A percentile compares a stretch with the other conserved stretches of the same genome.
Conservation (phyloP, 148 eudicot species). For the Persicaria tinctoria region DNA sequence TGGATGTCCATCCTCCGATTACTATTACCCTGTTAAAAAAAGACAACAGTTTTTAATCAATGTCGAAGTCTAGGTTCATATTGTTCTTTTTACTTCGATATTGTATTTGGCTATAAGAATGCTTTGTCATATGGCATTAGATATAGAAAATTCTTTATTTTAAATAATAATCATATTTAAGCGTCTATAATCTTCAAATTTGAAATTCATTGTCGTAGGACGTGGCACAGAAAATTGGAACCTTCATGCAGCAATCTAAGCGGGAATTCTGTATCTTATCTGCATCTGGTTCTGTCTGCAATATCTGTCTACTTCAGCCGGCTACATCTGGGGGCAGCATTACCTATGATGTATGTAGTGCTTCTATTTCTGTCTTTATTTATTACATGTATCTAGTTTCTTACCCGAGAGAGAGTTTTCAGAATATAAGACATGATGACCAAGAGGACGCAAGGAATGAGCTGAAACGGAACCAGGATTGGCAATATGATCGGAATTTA, state of each 20-base stretch:
- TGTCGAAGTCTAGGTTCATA: background rate
- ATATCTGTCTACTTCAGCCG: constrained; percentile 68
- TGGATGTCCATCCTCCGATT: background rate
- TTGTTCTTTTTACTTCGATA: background rate
- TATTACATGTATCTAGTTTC: background rate
- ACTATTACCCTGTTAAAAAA: background rate
- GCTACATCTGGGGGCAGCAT: constrained; percentile 69
- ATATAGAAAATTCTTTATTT: background rate
- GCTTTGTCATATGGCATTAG: background rate
- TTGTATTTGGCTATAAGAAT: background rate
- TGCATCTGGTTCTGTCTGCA: constrained; percentile 72
- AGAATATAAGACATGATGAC: background rate
- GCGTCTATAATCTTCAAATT: background rate
- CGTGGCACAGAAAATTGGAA: constrained; percentile 62
- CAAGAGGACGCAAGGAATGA: background rate
- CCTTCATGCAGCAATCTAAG: constrained; percentile 67
- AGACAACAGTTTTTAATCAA: background rate
- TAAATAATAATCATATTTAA: background rate
- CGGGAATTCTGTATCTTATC: constrained; percentile 72
- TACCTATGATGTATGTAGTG: constrained; percentile 56
- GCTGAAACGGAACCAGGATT: background rate
- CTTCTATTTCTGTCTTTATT: background rate
- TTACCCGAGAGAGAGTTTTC: background rate
- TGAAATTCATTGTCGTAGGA: constrained; percentile 32
- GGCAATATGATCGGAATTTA: background rate